Evolutionary conservation across 1,284 basidiomycete genomes (phyloP), one percentile per base, ranked within the genome.

Genomic region (Stygiomarasmius scandens): DNA sequence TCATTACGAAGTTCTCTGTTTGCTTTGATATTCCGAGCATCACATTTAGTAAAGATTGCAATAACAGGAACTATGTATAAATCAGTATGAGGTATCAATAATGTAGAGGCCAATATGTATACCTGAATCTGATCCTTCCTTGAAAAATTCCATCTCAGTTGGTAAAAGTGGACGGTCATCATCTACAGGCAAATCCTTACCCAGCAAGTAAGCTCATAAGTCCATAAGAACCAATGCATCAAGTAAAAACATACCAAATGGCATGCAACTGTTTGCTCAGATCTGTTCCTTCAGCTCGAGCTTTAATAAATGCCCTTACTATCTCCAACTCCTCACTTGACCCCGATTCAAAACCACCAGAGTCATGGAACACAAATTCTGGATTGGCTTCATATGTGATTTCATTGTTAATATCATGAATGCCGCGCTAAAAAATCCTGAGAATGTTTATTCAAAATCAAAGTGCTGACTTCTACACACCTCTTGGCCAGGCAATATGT

Each of bases 221-320:
- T 14, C 14, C 32, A 34, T 34, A 8, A 34, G 32, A 34, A 34
- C 14, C 32, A 34, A 34, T 34, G 14, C 14, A 34, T 34, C 14
- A 14, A 34, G 32, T 34, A 14, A 22, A 48, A 52, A 57, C 44
- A 34, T 45, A 66, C 69, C 69, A 71, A 50, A 69, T 71, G 1
- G 60, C 67, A 61, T 71, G 69, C 3, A 70, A 38, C 38, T 55
- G 60, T 8, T 68, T 24, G 16, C 32, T 16, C 2, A 66, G 22
- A 0, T 12, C 23, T 12, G 16, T 22, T 1, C 38, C 25, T 2
- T 38, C 52, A 1, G 63, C 54, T 14, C 61, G 54, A 2, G 48
- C 36, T 1, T 44, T 27, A 11, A 71, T 62, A 52, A 71, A 71
- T 8, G 57, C 49, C 22, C 62, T 54, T 11, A 68, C 60, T n/a